Evolutionary conservation across 768 basidiomycete species (phyloP).

Genomic region (Boletales sp.): DNA sequence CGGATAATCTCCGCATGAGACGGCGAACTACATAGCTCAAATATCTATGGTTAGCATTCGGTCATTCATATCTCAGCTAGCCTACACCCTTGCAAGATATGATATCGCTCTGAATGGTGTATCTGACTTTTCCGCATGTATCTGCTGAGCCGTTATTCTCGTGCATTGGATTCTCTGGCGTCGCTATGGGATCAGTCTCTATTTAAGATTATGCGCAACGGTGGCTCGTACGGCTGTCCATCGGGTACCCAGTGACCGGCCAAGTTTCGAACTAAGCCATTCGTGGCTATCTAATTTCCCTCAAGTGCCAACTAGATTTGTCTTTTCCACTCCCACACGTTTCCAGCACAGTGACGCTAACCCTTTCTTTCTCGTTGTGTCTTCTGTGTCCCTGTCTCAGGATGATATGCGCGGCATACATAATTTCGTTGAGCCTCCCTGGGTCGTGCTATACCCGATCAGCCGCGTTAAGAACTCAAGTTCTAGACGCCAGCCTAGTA

Average conservation of each 20-base stretch:
- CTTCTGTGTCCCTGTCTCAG: constrained; percentile 2
- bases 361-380: no score
- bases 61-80: neutral
- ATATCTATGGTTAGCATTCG: constrained; percentile 11
- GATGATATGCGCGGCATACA: neutral
- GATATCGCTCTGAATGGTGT: neutral
- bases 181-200: no score
- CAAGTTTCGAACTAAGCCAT: constrained; percentile 16
- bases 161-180: no score
- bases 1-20: constrained; percentile 20
- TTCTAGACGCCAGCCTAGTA: neutral
- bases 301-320: neutral
- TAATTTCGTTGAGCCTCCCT: neutral
- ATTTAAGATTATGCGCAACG: no score
- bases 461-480: neutral
- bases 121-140: neutral
- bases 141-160: no score
- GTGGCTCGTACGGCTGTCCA: no score
- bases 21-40: neutral
- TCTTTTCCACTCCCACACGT: constrained; percentile 14
- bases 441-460: constrained; percentile 3
- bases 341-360: no score
- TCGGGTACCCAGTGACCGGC: neutral
- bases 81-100: neutral
- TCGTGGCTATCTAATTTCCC: constrained; percentile 10